Percentiles rank a stretch among this genome's conserved stretches.
Evolutionary conservation across 139 green algal genomes (phyloP).

Genomic region (Auxenochlorella protothecoides): DNA sequence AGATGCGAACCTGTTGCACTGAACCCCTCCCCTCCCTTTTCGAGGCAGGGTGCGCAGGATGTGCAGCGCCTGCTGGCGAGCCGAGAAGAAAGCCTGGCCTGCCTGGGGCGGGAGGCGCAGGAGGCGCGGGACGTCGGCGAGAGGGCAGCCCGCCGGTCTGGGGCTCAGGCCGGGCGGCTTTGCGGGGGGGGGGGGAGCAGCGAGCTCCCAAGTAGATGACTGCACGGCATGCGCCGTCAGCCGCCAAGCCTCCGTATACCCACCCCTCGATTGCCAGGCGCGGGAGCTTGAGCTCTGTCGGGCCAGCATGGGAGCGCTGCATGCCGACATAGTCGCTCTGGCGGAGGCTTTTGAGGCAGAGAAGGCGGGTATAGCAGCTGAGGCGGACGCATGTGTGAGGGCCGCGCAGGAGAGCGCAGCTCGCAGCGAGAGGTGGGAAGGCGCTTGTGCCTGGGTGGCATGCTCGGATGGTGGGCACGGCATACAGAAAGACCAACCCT

Average conservation of each 20-base stretch:
- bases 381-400: not conserved
- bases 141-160: no score
- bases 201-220: not conserved
- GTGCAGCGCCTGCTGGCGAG: no score
- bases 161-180: no score
- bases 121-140: no score
- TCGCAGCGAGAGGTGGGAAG: not conserved
- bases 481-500: not conserved
- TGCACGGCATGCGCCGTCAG: not conserved
- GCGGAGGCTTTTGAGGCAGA: constrained; percentile 51
- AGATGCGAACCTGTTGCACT: no score
- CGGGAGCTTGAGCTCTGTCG: constrained; percentile 21
- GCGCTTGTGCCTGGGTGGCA: not conserved
- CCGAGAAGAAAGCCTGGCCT: no score
- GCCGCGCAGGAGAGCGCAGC: not conserved
- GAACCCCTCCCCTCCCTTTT: no score
- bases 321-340: constrained; percentile 50
- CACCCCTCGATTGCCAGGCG: constrained; percentile 1
- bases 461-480: not conserved
- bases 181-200: not conserved
- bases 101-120: no score
- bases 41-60: no score
- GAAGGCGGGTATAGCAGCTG: not conserved
- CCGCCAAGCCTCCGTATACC: not conserved
- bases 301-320: constrained; percentile 43